Evolutionary conservation across 2,329 filamentous ascomycete species (phyloP), one percentile per base, ranked within the genome.

Genomic region (Ceratocystis diversiconidia): DNA sequence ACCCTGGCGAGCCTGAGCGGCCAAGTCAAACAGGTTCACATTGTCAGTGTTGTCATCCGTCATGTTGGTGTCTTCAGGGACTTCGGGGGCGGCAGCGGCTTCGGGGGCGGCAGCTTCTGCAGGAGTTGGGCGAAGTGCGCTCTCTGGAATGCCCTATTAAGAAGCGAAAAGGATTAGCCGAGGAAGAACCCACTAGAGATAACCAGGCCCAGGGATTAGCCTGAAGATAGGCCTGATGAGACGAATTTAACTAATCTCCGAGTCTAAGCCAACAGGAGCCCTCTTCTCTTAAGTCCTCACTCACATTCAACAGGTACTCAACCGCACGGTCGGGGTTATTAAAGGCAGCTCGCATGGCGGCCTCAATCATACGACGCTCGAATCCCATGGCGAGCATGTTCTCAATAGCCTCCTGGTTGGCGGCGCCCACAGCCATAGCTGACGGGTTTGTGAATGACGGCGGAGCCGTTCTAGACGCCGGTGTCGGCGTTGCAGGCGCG

Each of bases 381-480:
- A 99, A 99, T 7, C 94, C 94, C 94, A 99, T 99, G 70, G 87
- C 88, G 77, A 96, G 92, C 91, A 99, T 96, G 74, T 92, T 90
- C 61, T 87, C 82, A 72, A 97, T 87, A 46, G 90, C 91, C 70
- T 86, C 85, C 69, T 89, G 84, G 70, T 91, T 86, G 75, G 92
- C 88, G 68, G 86, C 80, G 64, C 94, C 94, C 78, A 96, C 87
- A 22, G 91, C 85, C 73, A 97, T 82, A n/a, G 89, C 85, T 36
- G 88, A 92, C 28, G 89, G 84, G 71, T 91, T 86, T 72, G 85
- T 85, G 73, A 85, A 72, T 76, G 77, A 72, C 41, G 78, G 74
- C 17, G 81, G 76, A 61, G 76, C 74, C 65, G 76, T 70, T 65
- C 75, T 73, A 32, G 65, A 36, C 62, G 82, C 79, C 32, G 85